Conservation (phyloP, 768 basidiomycete species). For the Epithele typhae region DNA sequence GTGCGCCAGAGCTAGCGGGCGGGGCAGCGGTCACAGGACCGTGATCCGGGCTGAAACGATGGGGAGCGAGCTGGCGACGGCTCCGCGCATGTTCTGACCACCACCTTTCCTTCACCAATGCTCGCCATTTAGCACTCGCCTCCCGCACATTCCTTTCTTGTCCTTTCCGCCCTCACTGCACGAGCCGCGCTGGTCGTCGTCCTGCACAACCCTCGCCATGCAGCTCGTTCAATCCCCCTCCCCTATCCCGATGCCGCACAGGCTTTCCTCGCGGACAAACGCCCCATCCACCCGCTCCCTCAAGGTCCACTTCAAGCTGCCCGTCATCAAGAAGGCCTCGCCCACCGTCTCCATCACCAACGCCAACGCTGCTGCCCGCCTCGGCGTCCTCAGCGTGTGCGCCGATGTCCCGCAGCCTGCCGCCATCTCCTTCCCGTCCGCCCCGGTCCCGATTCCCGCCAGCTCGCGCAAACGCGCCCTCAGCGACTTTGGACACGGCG, state of each 20-base stretch:
- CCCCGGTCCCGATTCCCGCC: slow-evolving; percentile 20
- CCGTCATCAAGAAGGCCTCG: slow-evolving; percentile 27
- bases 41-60: slow-evolving; percentile 1
- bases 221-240: not conserved
- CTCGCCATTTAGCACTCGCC: not conserved
- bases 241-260: slow-evolving; percentile 1
- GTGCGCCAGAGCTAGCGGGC: no score
- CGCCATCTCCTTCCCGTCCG: slow-evolving; percentile 35
- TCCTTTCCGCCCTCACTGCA: not conserved
- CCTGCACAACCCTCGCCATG: slow-evolving; percentile 6
- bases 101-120: not conserved
- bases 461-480: slow-evolving; percentile 8
- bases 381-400: not conserved
- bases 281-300: slow-evolving; percentile 3
- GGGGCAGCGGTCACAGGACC: slow-evolving; percentile 7
- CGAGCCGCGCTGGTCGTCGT: slow-evolving; percentile 16
- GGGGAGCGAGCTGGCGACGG: not conserved
- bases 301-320: slow-evolving; percentile 16
- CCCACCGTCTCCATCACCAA: slow-evolving; percentile 36
- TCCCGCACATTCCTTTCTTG: not conserved
- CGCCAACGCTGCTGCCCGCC: slow-evolving; percentile 24
- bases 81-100: not conserved
- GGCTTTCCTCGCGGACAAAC: slow-evolving; percentile 6
- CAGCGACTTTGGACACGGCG: slow-evolving; percentile 13
- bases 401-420: slow-evolving; percentile 1